phyloP scores from a whole-genome alignment of 1,139 yeast genomes.

The Sugiyamaella xylanicola region DNA sequence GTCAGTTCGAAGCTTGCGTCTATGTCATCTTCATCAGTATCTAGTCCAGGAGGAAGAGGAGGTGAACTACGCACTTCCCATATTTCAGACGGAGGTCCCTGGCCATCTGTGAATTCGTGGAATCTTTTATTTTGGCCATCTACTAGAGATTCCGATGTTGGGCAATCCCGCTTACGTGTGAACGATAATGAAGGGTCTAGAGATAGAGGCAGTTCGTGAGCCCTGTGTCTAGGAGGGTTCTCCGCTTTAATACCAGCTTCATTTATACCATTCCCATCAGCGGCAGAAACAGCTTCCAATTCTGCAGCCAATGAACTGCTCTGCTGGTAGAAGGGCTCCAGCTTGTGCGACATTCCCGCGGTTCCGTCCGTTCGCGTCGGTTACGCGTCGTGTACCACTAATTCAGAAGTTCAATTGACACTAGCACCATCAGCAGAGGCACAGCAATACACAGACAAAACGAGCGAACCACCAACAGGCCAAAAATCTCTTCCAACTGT shows the following conservation, averaged over 20 bases:
- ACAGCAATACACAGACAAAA: no score
- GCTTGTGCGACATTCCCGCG: constrained; percentile 32
- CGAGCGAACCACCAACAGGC: no score
- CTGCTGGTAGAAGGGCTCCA: constrained; percentile 39
- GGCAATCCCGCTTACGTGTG: constrained; percentile 36
- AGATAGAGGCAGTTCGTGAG: constrained; percentile 34
- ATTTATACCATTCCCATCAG: background rate
- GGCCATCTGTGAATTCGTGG: constrained; percentile 34
- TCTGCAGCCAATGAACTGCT: background rate
- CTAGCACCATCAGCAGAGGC: no score
- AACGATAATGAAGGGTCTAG: constrained; percentile 35
- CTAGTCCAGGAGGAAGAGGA: constrained; percentile 28
- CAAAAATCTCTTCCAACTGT: no score
- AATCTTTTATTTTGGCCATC: constrained; percentile 33
- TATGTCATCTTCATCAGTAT: constrained; percentile 19
- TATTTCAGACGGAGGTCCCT: constrained; percentile 31
- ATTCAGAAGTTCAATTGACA: no score
- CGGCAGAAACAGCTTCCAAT: constrained; percentile 27
- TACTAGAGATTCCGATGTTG: constrained; percentile 34
- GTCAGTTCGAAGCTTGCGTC: constrained; percentile 5
- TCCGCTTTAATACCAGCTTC: background rate
- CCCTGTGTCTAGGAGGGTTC: background rate
- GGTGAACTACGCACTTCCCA: constrained; percentile 33
- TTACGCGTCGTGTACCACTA: constrained; percentile 12
- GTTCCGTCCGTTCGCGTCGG: constrained; percentile 7